These are phyloP conservation scores for Podaxis rugospora DNA, from an alignment of 768 basidiomycete species.

Conservation along the genomic window DNA sequence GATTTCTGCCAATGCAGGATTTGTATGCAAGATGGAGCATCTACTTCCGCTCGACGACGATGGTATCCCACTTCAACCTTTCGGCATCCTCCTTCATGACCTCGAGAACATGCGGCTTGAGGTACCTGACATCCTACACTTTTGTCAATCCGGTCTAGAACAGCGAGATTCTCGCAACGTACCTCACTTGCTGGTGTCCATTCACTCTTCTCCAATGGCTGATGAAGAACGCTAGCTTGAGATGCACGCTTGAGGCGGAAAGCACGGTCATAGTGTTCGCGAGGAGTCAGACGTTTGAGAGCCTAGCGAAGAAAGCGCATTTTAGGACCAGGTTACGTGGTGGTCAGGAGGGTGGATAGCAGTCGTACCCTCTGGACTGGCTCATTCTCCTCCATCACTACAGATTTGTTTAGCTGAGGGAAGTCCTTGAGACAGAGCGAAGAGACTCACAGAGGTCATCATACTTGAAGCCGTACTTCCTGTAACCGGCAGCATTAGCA, in stretches of 20 bases:
- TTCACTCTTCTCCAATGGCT: conserved; percentile 73
- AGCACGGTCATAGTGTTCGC: conserved; percentile 84
- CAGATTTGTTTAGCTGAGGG: conserved; percentile 18
- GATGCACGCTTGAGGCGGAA: conserved; percentile 85
- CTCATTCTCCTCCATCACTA: conserved; percentile 72
- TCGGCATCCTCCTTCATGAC: conserved; percentile 76
- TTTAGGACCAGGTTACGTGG: not conserved
- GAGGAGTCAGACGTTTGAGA: conserved; percentile 70
- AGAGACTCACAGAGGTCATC: conserved; percentile 84
- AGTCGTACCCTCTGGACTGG: conserved; percentile 71
- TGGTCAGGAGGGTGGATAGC: not conserved
- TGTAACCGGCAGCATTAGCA: conserved; percentile 74
- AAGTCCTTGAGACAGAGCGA: conserved; percentile 11
- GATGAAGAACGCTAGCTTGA: conserved; percentile 76
- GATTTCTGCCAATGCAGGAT: not conserved
- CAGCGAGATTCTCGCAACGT: conserved; percentile 11
- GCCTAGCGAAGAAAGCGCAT: conserved; percentile 47
- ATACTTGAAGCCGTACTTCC: conserved; percentile 85
- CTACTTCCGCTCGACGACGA: conserved; percentile 69
- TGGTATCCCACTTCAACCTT: conserved; percentile 75
- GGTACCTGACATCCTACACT: conserved; percentile 82
- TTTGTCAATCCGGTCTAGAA: conserved; percentile 4
- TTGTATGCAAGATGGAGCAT: conserved; percentile 15
- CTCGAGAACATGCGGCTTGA: conserved; percentile 69
- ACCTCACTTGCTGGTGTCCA: conserved; percentile 81